phyloP scores from a whole-genome alignment of 2,329 filamentous ascomycete genomes.

The Colletotrichum chrysophilum region DNA sequence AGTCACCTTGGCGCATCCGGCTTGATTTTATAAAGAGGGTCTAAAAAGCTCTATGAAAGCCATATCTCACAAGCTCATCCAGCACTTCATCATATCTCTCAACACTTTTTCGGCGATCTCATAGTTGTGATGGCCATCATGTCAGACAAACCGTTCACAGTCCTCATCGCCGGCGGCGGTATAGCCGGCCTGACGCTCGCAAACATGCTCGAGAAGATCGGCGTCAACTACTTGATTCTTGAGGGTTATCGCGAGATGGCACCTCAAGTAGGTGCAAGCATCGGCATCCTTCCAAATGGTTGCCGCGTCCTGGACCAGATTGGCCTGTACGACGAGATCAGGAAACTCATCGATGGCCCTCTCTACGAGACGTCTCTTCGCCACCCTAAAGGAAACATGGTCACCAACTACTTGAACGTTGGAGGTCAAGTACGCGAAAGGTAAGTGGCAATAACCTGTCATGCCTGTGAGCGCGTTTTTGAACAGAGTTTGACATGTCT shows the following conservation, averaged over 20 bases:
- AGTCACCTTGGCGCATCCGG: neutral
- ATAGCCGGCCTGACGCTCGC: slow-evolving; percentile 24
- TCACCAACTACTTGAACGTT: neutral
- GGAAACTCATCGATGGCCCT: neutral
- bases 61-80: neutral
- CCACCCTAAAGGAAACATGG: neutral
- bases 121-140: neutral
- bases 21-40: neutral
- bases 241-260: slow-evolving; percentile 45
- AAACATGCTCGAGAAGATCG: slow-evolving; percentile 43
- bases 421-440: neutral
- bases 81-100: neutral
- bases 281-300: slow-evolving; percentile 48
- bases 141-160: neutral
- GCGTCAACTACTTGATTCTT: slow-evolving; percentile 53
- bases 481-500: neutral
- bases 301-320: slow-evolving; percentile 54
- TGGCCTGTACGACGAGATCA: slow-evolving; percentile 35
- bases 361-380: neutral
- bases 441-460: neutral
- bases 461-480: neutral
- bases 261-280: slow-evolving; percentile 50
- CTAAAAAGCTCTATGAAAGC: neutral
- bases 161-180: neutral
- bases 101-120: neutral